Base-by-base conservation (phyloP, 306 rosid genomes). In the Gastrolobium villosum region DNA sequence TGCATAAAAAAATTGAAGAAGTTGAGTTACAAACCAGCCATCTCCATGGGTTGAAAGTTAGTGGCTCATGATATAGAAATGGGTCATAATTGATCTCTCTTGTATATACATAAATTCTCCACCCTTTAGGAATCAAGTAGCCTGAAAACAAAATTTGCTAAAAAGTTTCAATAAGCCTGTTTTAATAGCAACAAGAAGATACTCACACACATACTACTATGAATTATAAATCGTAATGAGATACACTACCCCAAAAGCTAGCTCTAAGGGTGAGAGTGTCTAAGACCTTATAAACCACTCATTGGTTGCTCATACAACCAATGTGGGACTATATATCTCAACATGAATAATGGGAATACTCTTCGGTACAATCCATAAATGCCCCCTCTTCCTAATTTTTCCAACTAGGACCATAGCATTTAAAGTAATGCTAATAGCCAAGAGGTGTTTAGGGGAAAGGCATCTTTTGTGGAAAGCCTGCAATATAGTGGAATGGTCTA, bases 91-190 rank as follows among this genome's bases (percentile, higher is more conserved):
- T 96, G 14, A 85, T 89, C 89, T 96, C 99, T 79, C 99, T 90
- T 10, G 99, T 96, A 57, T 96, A 96, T 7, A 96, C 97, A 71
- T 96, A 96, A 35, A 96, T 96, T 49, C 95, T 93, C 99, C 99
- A 96, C 36, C 97, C 99, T 74, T 91, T 78, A 26, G 99, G 99
- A 81, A 96, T 87, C 77, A 93, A 30, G 81, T 86, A 90, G 26
- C 99, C 99, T 96, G 89, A 56, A 83, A 73, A 62, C 11, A 67
- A 6, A 71, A 66, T 5, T 46, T 0, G 49, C 26, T 56, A 39
- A 40, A 36, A 48, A 49, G 9, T 2, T n/a, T 34, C 11, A 65
- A 60, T 65, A 36, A 63, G 40, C 13, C 46, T 59, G 54, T 10
- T 68, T 10, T 68, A 2, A 40, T 46, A 55, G 39, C 10, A 41